Percentiles rank a stretch among this genome's conserved stretches.
Evolutionary conservation across 2,329 filamentous ascomycete genomes (phyloP).

Genomic region (Ploettnerulaceae sp.): DNA sequence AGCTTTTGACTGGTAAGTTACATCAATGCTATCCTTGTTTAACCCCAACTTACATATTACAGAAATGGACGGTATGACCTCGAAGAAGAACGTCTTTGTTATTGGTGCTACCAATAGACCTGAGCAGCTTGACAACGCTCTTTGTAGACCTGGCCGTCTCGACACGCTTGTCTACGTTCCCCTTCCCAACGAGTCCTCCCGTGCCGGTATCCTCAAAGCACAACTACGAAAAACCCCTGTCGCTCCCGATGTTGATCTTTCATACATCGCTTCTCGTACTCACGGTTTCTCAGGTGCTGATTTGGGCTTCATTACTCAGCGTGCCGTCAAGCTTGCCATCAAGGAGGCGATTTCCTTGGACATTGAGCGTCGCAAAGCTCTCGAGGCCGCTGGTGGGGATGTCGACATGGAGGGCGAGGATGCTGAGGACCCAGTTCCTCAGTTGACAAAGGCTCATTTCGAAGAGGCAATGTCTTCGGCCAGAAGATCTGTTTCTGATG

Average conservation of each 20-base stretch:
- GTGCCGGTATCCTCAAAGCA: constrained; percentile 84
- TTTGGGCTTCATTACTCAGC: constrained; percentile 97
- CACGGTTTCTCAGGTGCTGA: constrained; percentile 99
- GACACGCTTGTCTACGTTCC: constrained; percentile 98
- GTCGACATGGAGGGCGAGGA: constrained; percentile 78
- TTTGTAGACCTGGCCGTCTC: constrained; percentile 97
- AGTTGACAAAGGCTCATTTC: constrained; percentile 94
- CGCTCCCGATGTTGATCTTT: constrained; percentile 76
- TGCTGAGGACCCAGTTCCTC: constrained; percentile 86
- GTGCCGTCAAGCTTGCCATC: constrained; percentile 98
- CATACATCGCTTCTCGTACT: constrained; percentile 92
- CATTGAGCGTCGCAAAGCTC: constrained; percentile 85
- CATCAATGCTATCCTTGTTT: background rate
- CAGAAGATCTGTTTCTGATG: constrained; percentile 88
- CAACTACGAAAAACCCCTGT: constrained; percentile 98
- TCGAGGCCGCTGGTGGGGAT: constrained; percentile 78
- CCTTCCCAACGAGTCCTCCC: constrained; percentile 85
- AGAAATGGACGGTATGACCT: constrained; percentile 99
- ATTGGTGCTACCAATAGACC: constrained; percentile 98
- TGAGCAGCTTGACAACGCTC: constrained; percentile 94
- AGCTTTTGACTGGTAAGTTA: constrained; percentile 85
- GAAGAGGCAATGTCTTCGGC: constrained; percentile 98
- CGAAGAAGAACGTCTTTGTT: constrained; percentile 99
- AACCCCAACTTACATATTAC: constrained; percentile 38
- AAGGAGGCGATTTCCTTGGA: constrained; percentile 90